Evolutionary conservation across 192 early-diverging fungal species (phyloP).

Genomic region (Backusella mclennaniae): DNA sequence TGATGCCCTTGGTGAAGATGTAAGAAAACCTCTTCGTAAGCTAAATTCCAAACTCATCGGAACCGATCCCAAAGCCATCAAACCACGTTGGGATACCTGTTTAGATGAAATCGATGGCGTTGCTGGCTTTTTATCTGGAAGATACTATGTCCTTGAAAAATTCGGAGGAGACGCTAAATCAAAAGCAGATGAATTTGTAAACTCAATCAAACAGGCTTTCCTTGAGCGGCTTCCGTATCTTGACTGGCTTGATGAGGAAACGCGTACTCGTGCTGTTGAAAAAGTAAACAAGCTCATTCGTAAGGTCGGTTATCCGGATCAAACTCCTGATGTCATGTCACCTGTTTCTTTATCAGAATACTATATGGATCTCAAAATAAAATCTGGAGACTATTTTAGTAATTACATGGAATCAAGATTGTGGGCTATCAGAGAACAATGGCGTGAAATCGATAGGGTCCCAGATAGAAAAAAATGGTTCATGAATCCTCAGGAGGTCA

Average conservation of each 20-base stretch:
- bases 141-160: conserved; percentile 44
- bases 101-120: conserved; percentile 30
- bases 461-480: conserved; percentile 36
- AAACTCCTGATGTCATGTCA: conserved; percentile 35
- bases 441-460: conserved; percentile 31
- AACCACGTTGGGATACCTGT: conserved; percentile 51
- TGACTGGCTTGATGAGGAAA: conserved; percentile 47
- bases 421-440: conserved; percentile 17
- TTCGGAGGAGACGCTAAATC: conserved; percentile 48
- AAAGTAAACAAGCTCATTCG: conserved; percentile 42
- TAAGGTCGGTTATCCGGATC: conserved; percentile 47
- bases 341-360: conserved; percentile 42
- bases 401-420: conserved; percentile 32
- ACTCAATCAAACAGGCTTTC: conserved; percentile 39
- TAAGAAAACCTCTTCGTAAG: conserved; percentile 37
- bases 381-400: conserved; percentile 38
- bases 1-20: conserved; percentile 36
- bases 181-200: conserved; percentile 47
- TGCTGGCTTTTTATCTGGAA: conserved; percentile 41
- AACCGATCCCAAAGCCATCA: conserved; percentile 40
- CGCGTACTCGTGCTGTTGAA: conserved; percentile 36
- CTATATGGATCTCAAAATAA: conserved; percentile 33
- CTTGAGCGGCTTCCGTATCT: conserved; percentile 36
- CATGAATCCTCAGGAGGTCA: conserved; percentile 53
- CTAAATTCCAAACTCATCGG: conserved; percentile 42